phyloP scores from a whole-genome alignment of 1,139 yeast genomes.

The Pichia sp. region DNA sequence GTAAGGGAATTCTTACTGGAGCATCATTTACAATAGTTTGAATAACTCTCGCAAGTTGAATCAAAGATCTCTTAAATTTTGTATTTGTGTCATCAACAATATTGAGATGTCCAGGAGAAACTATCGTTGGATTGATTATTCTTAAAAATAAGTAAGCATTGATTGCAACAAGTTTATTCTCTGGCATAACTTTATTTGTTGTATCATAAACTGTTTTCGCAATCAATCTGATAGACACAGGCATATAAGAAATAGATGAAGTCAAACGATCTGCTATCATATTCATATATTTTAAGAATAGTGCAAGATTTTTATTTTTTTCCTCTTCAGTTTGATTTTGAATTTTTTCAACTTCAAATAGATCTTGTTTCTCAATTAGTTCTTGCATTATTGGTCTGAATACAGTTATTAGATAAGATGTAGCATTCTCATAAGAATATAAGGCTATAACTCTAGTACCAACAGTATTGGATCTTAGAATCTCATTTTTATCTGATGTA shows the following conservation, averaged over 20 bases:
- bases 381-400: conserved; percentile 51
- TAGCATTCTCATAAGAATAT: conserved; percentile 62
- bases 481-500: conserved; percentile 59
- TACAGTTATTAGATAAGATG: conserved; percentile 45
- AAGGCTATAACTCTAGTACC: conserved; percentile 71
- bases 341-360: conserved; percentile 62
- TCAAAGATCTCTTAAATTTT: conserved; percentile 64
- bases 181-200: conserved; percentile 61
- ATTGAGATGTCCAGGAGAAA: conserved; percentile 73
- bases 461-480: conserved; percentile 73
- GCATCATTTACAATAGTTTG: conserved; percentile 84
- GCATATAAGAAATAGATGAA: conserved; percentile 50
- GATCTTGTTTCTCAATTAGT: conserved; percentile 42
- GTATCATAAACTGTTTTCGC: conserved; percentile 64
- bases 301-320: conserved; percentile 35
- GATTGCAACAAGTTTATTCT: conserved; percentile 62
- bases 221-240: conserved; percentile 66
- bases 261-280: conserved; percentile 57
- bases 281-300: conserved; percentile 52
- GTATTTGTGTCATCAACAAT: conserved; percentile 26
- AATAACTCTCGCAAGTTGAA: conserved; percentile 75
- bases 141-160: conserved; percentile 85
- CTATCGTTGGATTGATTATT: conserved; percentile 85
- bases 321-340: conserved; percentile 33
- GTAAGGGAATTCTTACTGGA: conserved; percentile 53